These are phyloP conservation scores for Ophiostoma ips DNA, from an alignment of 2,329 filamentous ascomycete genomes.

Conservation along the genomic window DNA sequence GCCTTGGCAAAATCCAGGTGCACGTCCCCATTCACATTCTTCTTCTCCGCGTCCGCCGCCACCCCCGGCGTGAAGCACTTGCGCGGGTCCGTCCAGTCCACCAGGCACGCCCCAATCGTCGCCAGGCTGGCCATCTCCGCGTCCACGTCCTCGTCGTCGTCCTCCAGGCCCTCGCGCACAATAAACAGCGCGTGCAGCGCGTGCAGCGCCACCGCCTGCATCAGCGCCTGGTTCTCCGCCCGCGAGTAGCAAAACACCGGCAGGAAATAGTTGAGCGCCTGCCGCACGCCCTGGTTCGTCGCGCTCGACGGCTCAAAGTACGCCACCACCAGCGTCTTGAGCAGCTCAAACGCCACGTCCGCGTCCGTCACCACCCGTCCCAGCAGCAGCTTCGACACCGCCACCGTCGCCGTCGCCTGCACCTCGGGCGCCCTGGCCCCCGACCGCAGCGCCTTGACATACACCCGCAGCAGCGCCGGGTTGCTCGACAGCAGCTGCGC, in stretches of 20 bases:
- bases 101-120: slow-evolving; percentile 66
- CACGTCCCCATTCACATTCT: slow-evolving; percentile 57
- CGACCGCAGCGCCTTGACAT: slow-evolving; percentile 65
- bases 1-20: slow-evolving; percentile 68
- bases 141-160: slow-evolving; percentile 60
- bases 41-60: slow-evolving; percentile 41
- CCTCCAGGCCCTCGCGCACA: slow-evolving; percentile 55
- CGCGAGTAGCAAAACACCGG: slow-evolving; percentile 87
- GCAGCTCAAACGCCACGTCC: slow-evolving; percentile 55
- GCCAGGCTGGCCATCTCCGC: slow-evolving; percentile 68
- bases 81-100: slow-evolving; percentile 91
- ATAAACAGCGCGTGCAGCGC: slow-evolving; percentile 64
- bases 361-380: slow-evolving; percentile 61
- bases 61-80: slow-evolving; percentile 48
- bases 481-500: slow-evolving; percentile 57
- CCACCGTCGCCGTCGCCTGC: slow-evolving; percentile 66
- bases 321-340: slow-evolving; percentile 68
- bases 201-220: slow-evolving; percentile 60
- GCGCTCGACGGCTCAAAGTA: slow-evolving; percentile 82
- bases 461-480: slow-evolving; percentile 68
- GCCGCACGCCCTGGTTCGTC: slow-evolving; percentile 67
- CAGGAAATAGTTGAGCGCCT: slow-evolving; percentile 84
- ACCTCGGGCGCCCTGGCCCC: slow-evolving; percentile 54
- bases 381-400: slow-evolving; percentile 75
- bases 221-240: slow-evolving; percentile 66